Conservation (phyloP, 2,329 filamentous ascomycete species). For the Ustilaginoidea virens region DNA sequence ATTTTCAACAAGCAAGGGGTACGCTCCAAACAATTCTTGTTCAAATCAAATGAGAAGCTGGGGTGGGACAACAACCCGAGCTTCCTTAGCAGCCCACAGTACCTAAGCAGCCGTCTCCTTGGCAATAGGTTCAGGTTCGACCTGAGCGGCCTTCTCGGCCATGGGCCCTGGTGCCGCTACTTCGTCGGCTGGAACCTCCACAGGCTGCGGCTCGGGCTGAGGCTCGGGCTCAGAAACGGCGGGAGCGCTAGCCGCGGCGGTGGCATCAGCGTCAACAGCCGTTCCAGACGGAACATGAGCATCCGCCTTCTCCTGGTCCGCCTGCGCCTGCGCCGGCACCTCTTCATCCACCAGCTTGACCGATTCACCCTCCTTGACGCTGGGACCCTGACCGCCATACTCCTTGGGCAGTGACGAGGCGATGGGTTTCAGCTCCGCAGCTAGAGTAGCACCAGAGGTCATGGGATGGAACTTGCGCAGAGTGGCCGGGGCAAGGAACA, state of each 20-base stretch:
- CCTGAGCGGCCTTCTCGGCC: constrained; percentile 3
- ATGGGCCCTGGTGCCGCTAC: constrained; percentile 3
- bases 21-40: neutral
- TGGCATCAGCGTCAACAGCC: constrained; percentile 2
- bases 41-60: constrained; percentile 1
- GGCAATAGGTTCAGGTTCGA: constrained; percentile 3
- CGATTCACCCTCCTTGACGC: constrained; percentile 21
- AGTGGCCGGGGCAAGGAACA: constrained; percentile 58
- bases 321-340: constrained; percentile 1
- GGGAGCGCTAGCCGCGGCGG: constrained; percentile 3
- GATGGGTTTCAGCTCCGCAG: constrained; percentile 40
- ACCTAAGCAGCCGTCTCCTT: constrained; percentile 4
- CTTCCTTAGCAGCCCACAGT: no score
- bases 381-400: constrained; percentile 60
- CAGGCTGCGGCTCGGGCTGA: neutral
- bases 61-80: no score
- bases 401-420: constrained; percentile 51
- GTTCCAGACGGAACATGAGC: no score
- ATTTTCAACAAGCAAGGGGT: neutral
- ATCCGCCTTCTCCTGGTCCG: constrained; percentile 4
- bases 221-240: constrained; percentile 3
- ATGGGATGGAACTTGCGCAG: constrained; percentile 70
- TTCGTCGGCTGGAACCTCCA: constrained; percentile 2
- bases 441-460: constrained; percentile 55
- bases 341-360: constrained; percentile 13